These are phyloP conservation scores for Skeletonema grethae DNA, from an alignment of 108 stramenopile species.

Conservation along the genomic window DNA sequence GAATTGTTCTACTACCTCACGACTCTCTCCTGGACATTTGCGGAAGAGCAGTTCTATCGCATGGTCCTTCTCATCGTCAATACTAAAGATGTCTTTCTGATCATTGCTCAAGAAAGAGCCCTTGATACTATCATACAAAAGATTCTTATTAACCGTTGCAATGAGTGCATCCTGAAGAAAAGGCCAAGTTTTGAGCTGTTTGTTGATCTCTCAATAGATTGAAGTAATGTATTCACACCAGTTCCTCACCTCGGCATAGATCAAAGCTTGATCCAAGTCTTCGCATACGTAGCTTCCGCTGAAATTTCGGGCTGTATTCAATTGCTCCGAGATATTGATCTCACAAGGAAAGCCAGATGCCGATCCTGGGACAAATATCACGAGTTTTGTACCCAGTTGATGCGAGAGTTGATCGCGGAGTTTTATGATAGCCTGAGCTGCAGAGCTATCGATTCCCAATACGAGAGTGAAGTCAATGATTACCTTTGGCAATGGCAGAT, in stretches of 20 bases:
- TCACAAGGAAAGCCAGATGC: slow-evolving; percentile 70
- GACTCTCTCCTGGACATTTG: slow-evolving; percentile 26
- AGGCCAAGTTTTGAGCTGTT: not conserved
- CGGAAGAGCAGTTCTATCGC: slow-evolving; percentile 27
- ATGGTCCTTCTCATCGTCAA: slow-evolving; percentile 25
- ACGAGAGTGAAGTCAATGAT: slow-evolving; percentile 77
- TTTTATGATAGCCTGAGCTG: slow-evolving; percentile 73
- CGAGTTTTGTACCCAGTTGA: slow-evolving; percentile 46
- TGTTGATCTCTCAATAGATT: not conserved
- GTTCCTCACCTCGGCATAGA: slow-evolving; percentile 59
- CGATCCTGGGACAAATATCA: slow-evolving; percentile 65
- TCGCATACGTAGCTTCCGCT: slow-evolving; percentile 57
- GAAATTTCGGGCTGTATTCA: slow-evolving; percentile 23
- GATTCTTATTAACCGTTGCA: slow-evolving; percentile 43
- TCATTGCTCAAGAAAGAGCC: slow-evolving; percentile 15
- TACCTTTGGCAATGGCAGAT: slow-evolving; percentile 25
- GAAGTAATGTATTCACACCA: not conserved
- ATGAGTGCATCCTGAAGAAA: slow-evolving; percentile 57
- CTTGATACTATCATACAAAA: slow-evolving; percentile 44
- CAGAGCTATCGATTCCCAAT: slow-evolving; percentile 71
- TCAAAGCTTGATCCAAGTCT: slow-evolving; percentile 63
- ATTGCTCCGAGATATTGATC: slow-evolving; percentile 44
- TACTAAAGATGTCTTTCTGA: not conserved
- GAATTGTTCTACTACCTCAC: slow-evolving; percentile 19
- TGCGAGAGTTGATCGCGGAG: slow-evolving; percentile 52